Conservation (phyloP, 257 asterid species). For the Nicotiana noctiflora region DNA sequence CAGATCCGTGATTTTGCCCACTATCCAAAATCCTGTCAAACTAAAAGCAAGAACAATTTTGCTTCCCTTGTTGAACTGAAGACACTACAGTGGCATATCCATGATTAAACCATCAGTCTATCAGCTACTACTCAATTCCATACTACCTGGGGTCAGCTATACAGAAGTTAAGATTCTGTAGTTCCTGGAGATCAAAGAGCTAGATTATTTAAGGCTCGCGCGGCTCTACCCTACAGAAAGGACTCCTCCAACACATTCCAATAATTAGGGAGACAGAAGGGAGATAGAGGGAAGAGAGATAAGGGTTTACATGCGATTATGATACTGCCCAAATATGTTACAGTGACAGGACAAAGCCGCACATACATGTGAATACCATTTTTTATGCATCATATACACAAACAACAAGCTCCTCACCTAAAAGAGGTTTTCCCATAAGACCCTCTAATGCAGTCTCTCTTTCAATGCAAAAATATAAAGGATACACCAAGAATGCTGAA, state of each 20-base stretch:
- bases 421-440: too few relatives aligned
- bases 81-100: not conserved
- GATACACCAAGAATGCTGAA: too few relatives aligned
- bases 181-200: not conserved
- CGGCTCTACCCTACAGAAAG: not conserved
- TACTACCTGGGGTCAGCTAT: not conserved
- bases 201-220: not conserved
- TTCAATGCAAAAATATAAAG: too few relatives aligned
- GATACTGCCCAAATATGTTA: too few relatives aligned
- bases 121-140: not conserved
- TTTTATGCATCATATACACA: too few relatives aligned
- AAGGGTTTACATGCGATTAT: too few relatives aligned
- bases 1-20: not conserved
- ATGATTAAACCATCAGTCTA: not conserved
- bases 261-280: too few relatives aligned
- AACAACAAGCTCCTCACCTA: too few relatives aligned
- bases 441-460: too few relatives aligned
- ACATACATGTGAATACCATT: too few relatives aligned
- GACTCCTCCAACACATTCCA: not conserved
- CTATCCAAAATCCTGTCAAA: slow-evolving; percentile 2
- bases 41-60: not conserved
- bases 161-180: not conserved
- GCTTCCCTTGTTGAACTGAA: not conserved
- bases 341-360: too few relatives aligned
- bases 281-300: too few relatives aligned